Base-by-base conservation (phyloP, 1,284 basidiomycete species). In the Ganoderma lucidum region DNA sequence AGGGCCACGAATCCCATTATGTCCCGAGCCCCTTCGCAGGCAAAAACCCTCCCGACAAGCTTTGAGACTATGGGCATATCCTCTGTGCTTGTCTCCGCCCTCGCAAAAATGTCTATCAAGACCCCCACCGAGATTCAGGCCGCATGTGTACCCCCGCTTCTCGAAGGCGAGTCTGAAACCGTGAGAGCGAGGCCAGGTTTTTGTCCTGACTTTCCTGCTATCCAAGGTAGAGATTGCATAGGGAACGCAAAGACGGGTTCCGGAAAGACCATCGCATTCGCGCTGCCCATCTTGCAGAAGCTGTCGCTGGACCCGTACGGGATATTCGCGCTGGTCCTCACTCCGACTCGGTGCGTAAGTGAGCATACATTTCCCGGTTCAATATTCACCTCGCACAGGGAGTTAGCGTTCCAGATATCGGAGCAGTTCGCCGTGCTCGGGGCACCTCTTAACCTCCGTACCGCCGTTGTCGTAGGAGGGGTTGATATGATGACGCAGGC, bases 401-500 rank as follows among this genome's bases (percentile, higher is more conserved):
- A 99, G 80, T 86, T 99, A 10, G 98, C 97, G 0, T 98, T 98
- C 78, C 97, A 99, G 80, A 95, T 99, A 68, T 89, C 96, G 0
- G 97, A 99, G 76, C 97, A 99, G 80, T 98, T 99, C 79, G 90
- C 93, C 1, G 97, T 97, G 0, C 86, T 99, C 1, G 98, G 97
- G 30, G 86, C 89, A 35, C 86, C 95, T 2, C 81, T 97, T 63
- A 95, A 92, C 75, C 82, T 96, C 63, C 90, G 90, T 32, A 98
- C 96, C 23, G 89, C 93, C 9, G 95, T 99, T 2, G 87, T 99
- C 28, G 96, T 99, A 2, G 98, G 98, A 10, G 98, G 98, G 3
- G 97, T 99, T 95, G 98, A 99, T 78, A 98, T 98, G 93, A 96
- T 98, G 85, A 81, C 90, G 8, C 98, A 99, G 80, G 95, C 97